Evolutionary conservation across 2,329 filamentous ascomycete species (phyloP).

Genomic region (Arthrobotrys conoides): DNA sequence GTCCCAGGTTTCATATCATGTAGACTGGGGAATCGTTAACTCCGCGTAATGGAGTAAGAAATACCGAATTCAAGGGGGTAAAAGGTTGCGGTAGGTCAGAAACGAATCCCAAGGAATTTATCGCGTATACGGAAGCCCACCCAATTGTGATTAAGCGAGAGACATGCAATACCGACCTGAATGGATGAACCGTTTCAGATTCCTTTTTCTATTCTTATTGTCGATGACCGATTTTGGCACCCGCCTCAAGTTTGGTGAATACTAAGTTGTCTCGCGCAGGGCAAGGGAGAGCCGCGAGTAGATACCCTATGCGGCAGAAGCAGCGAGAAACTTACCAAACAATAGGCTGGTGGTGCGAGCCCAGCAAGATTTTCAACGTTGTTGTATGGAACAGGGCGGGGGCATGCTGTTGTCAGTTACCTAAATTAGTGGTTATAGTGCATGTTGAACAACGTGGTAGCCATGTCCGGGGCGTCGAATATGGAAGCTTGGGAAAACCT

Average conservation of each 20-base stretch:
- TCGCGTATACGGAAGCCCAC: slow-evolving; percentile 8
- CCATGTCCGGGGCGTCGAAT: slow-evolving; percentile 26
- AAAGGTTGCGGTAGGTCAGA: neutral
- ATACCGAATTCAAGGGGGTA: neutral
- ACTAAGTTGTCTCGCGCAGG: neutral
- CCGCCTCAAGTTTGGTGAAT: neutral
- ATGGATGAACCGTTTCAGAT: slow-evolving; percentile 27
- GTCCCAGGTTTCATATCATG: neutral
- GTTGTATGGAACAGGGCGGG: slow-evolving; percentile 32
- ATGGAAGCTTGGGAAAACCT: slow-evolving; percentile 36
- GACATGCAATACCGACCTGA: slow-evolving; percentile 6
- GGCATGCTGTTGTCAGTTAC: slow-evolving; percentile 31
- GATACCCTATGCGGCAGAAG: slow-evolving; percentile 36
- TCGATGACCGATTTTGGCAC: neutral
- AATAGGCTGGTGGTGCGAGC: slow-evolving; percentile 23
- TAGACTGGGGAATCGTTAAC: neutral
- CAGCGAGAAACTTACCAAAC: slow-evolving; percentile 29
- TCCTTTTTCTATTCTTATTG: slow-evolving; percentile 15
- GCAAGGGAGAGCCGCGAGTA: slow-evolving; percentile 27
- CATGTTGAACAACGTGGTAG: slow-evolving; percentile 45
- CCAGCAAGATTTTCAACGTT: slow-evolving; percentile 15
- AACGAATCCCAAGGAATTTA: neutral
- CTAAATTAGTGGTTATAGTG: slow-evolving; percentile 41
- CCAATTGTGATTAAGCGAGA: slow-evolving; percentile 16
- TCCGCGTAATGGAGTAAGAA: slow-evolving; percentile 11